Conservation (phyloP, 192 early-diverging fungal species). For the Backusella liffmaniae region DNA sequence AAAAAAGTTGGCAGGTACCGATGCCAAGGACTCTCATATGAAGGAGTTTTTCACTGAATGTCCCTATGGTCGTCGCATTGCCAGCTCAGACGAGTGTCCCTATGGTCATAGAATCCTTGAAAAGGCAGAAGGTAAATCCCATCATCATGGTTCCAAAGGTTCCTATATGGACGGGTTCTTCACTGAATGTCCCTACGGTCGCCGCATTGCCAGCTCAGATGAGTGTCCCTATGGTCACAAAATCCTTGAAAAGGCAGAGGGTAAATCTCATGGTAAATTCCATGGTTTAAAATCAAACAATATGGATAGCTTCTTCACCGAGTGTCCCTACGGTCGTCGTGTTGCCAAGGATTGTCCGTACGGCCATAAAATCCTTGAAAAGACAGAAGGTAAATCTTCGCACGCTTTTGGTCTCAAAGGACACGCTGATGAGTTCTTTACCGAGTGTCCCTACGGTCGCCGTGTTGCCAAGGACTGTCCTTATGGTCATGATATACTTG, state of each 20-base stretch:
- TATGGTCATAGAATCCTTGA: not conserved
- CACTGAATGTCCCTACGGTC: not conserved
- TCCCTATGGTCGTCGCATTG: constrained; percentile 3
- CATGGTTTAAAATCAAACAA: not conserved
- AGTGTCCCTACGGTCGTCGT: constrained; percentile 2
- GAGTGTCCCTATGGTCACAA: constrained; percentile 1
- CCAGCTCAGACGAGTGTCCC: not conserved
- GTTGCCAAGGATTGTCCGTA: not conserved
- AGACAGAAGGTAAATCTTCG: not conserved
- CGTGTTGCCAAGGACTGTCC: not conserved
- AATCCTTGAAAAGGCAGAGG: not conserved
- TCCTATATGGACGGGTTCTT: not conserved
- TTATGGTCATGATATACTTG: not conserved
- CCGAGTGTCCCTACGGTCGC: constrained; percentile 4
- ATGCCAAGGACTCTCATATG: not conserved
- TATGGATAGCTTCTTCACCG: not conserved
- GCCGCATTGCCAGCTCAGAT: not conserved
- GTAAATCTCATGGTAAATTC: not conserved
- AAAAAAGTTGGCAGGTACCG: not conserved
- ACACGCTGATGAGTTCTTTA: not conserved
- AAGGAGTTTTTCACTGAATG: not conserved
- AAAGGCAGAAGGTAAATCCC: not conserved
- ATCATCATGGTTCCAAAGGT: not conserved
- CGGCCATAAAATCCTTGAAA: not conserved
- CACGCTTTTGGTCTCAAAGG: not conserved